Percentiles rank a stretch among this genome's conserved stretches.
phyloP scores from a whole-genome alignment of 2,329 filamentous ascomycete species.

The Fusarium chaquense region DNA sequence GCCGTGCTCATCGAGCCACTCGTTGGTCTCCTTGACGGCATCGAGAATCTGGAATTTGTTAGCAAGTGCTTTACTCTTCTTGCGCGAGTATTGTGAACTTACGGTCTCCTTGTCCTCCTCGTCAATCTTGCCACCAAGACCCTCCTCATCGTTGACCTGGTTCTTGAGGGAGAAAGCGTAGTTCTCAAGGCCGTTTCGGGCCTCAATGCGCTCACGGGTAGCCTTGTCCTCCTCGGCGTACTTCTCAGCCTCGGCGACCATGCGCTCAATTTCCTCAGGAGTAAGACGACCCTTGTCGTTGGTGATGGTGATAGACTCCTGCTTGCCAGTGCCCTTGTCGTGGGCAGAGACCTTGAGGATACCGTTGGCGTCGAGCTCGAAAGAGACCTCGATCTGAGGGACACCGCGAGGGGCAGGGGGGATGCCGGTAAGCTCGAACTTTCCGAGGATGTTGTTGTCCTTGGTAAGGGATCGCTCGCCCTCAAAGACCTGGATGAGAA shows the following conservation, averaged over 20 bases:
- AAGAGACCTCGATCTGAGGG: constrained; percentile 97
- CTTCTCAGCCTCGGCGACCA: constrained; percentile 98
- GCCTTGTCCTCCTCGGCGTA: constrained; percentile 99
- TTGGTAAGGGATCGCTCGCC: constrained; percentile 94
- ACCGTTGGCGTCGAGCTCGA: constrained; percentile 98
- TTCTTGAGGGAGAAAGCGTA: constrained; percentile 99
- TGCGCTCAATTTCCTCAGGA: constrained; percentile 97
- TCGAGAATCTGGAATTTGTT: constrained; percentile 76
- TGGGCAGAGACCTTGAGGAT: constrained; percentile 96
- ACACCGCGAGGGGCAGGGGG: constrained; percentile 95
- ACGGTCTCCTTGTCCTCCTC: constrained; percentile 98
- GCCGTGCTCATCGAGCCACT: constrained; percentile 97
- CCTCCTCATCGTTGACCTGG: constrained; percentile 97
- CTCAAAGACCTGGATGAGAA: constrained; percentile 95
- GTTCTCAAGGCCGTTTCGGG: constrained; percentile 97
- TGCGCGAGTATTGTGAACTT: constrained; percentile 57
- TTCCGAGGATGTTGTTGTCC: constrained; percentile 97
- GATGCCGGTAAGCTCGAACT: constrained; percentile 97
- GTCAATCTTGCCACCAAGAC: constrained; percentile 97
- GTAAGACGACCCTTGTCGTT: constrained; percentile 99
- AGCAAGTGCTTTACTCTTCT: constrained; percentile 42
- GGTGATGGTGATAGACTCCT: constrained; percentile 97
- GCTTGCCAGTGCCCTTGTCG: constrained; percentile 98
- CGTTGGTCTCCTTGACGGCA: constrained; percentile 94
- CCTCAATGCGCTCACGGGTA: constrained; percentile 95